Conservation (phyloP, 2,329 filamentous ascomycete species). For the Cytospora schulzeri region DNA sequence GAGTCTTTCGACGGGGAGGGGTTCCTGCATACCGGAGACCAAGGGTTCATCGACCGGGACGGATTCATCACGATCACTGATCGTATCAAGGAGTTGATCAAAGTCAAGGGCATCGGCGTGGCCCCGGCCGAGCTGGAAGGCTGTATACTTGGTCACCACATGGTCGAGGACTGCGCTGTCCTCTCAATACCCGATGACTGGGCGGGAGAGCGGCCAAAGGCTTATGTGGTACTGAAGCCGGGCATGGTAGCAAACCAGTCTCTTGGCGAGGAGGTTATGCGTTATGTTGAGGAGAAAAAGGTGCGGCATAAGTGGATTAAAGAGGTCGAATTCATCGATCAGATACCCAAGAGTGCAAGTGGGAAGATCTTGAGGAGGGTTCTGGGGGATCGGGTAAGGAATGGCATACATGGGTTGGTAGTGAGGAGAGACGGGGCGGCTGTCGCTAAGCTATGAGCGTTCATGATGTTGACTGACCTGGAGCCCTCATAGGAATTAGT, state of each 20-base stretch:
- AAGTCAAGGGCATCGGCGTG: slow-evolving; percentile 38
- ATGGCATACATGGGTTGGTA: slow-evolving; percentile 25
- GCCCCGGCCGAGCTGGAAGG: slow-evolving; percentile 38
- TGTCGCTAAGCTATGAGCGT: background rate
- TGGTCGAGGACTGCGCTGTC: slow-evolving; percentile 62
- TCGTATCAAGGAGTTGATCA: slow-evolving; percentile 62
- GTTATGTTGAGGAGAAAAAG: slow-evolving; percentile 53
- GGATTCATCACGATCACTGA: slow-evolving; percentile 61
- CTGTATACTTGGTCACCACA: slow-evolving; percentile 34
- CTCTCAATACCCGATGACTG: slow-evolving; percentile 55
- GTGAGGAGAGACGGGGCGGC: slow-evolving; percentile 10
- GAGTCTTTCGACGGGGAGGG: slow-evolving; percentile 57
- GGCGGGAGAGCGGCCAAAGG: slow-evolving; percentile 60
- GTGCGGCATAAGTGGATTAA: slow-evolving; percentile 54
- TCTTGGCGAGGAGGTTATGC: slow-evolving; percentile 44
- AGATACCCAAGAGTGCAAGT: slow-evolving; percentile 58
- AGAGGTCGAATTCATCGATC: slow-evolving; percentile 50
- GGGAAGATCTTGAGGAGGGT: slow-evolving; percentile 60
- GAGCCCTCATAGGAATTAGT: no score
- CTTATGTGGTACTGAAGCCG: slow-evolving; percentile 57
- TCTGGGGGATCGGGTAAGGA: slow-evolving; percentile 62
- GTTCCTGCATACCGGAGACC: slow-evolving; percentile 61
- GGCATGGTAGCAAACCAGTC: slow-evolving; percentile 28
- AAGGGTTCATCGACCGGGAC: slow-evolving; percentile 56
- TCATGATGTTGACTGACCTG: no score